Conservation (phyloP, 2,329 filamentous ascomycete genomes). For the Rugonectria rugulosa region DNA sequence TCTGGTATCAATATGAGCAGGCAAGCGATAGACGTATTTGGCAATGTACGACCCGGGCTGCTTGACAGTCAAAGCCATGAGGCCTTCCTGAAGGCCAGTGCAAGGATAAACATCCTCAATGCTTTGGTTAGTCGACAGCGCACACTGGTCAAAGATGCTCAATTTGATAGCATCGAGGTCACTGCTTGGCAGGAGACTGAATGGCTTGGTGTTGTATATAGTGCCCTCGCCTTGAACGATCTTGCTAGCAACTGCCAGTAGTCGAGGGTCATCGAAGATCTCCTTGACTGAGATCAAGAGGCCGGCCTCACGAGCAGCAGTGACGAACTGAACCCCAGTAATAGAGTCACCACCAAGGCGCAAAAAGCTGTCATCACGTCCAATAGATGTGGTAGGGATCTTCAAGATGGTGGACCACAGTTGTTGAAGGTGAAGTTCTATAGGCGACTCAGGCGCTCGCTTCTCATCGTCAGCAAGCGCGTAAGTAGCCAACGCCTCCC, state of each 20-base stretch:
- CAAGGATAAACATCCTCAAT: constrained; percentile 47
- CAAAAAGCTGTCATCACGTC: constrained; percentile 1
- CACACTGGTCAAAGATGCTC: neutral
- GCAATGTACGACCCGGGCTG: constrained; percentile 18
- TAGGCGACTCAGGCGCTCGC: neutral
- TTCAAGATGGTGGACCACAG: constrained; percentile 42
- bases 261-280: constrained; percentile 9
- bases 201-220: neutral
- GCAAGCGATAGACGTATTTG: constrained; percentile 3
- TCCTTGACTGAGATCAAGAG: constrained; percentile 8
- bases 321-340: constrained; percentile 34
- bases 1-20: neutral
- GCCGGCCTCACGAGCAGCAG: neutral
- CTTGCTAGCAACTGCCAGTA: neutral
- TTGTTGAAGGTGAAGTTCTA: constrained; percentile 31
- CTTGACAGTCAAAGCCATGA: constrained; percentile 36
- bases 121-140: neutral
- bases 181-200: neutral
- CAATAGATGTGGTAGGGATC: constrained; percentile 40
- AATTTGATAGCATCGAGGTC: neutral
- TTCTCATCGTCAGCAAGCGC: constrained; percentile 5
- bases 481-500: constrained; percentile 19
- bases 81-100: constrained; percentile 45
- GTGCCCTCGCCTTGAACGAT: neutral
- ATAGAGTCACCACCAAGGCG: constrained; percentile 18